Conservation (phyloP, 1,284 basidiomycete genomes). For the Pseudozyma tsukubaensis region DNA sequence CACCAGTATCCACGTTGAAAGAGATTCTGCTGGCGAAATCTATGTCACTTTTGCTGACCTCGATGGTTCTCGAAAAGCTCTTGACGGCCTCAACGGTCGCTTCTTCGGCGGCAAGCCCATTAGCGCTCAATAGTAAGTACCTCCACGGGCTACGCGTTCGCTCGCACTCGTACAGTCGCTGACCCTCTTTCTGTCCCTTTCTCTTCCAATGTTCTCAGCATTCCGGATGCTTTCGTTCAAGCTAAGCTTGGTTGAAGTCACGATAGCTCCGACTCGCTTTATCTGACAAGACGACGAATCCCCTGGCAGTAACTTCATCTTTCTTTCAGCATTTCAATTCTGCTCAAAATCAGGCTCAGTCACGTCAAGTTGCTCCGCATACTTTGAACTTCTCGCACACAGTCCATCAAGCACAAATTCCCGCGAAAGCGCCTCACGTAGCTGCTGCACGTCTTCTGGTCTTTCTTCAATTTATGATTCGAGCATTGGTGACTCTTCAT, state of each 20-base stretch:
- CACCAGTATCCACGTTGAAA: constrained; percentile 88
- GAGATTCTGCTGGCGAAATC: constrained; percentile 90
- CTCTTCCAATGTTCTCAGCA: constrained; percentile 14
- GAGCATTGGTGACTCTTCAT: not conserved
- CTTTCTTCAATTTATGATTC: not conserved
- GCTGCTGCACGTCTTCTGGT: too few relatives aligned
- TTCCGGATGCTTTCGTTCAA: constrained; percentile 56
- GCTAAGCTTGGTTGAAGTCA: constrained; percentile 47
- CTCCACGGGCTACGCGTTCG: not conserved
- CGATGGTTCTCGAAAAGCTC: constrained; percentile 82
- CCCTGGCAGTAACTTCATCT: not conserved
- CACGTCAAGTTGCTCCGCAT: not conserved
- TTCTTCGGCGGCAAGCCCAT: constrained; percentile 66
- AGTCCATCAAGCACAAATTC: not conserved
- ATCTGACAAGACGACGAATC: not conserved
- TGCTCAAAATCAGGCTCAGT: not conserved
- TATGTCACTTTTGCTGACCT: constrained; percentile 89
- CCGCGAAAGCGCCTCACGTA: not conserved
- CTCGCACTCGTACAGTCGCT: not conserved
- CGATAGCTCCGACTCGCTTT: not conserved
- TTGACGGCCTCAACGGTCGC: constrained; percentile 89
- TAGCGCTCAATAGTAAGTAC: constrained; percentile 62
- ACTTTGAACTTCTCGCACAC: constrained; percentile 1
- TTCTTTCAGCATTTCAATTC: not conserved
- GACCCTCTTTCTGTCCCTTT: not conserved